phyloP scores from a whole-genome alignment of 352 stramenopile genomes.

The Phytophthora crassamura region DNA sequence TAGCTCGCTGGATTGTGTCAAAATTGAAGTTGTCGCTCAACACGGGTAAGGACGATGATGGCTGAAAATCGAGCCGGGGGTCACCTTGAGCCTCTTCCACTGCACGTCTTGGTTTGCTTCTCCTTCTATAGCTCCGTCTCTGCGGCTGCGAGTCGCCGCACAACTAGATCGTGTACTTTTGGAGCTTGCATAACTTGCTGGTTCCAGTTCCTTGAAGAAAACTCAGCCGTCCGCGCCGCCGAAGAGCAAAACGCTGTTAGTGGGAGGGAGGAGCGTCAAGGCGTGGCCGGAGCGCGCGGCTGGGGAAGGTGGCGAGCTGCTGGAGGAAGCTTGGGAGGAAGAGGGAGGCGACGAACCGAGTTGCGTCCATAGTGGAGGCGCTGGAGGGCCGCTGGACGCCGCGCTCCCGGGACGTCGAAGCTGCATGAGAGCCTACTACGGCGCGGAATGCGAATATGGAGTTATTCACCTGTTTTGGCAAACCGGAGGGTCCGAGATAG shows the following conservation, averaged over 20 bases:
- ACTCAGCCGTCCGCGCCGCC: constrained; percentile 63
- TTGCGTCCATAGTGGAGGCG: constrained; percentile 37
- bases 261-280: constrained; percentile 57
- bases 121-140: neutral
- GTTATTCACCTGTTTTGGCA: no score
- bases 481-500: no score
- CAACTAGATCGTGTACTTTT: neutral
- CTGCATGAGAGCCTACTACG: neutral
- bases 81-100: constrained; percentile 67
- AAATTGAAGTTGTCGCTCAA: no score
- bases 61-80: constrained; percentile 28
- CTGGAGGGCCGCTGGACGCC: constrained; percentile 2
- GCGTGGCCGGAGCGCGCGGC: constrained; percentile 62
- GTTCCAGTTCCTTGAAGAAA: constrained; percentile 72
- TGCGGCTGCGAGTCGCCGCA: constrained; percentile 9
- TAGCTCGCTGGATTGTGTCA: no score
- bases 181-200: constrained; percentile 25
- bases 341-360: constrained; percentile 10
- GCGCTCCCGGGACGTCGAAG: constrained; percentile 1
- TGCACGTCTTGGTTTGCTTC: constrained; percentile 20
- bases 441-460: no score
- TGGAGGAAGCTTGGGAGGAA: neutral
- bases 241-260: constrained; percentile 62
- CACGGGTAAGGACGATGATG: no score
- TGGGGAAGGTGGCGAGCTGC: constrained; percentile 16